A percentile compares a stretch with the other conserved stretches of the same genome.
Evolutionary conservation across 495 filamentous ascomycete species (phyloP).

Genomic region (Penicillium lividum): DNA sequence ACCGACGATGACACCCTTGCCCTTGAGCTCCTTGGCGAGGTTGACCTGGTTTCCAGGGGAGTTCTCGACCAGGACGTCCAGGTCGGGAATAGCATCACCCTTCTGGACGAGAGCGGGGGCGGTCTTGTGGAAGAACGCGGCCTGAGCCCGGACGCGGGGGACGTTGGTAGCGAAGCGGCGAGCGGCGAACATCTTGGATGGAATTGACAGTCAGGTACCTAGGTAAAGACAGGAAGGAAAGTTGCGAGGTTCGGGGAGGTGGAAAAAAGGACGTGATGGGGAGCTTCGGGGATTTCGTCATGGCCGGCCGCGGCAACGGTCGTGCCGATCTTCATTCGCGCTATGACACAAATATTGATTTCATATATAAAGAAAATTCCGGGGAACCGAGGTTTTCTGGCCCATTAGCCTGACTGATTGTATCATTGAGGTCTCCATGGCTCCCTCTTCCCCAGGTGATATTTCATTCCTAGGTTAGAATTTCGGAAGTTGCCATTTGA

Average conservation of each 20-base stretch:
- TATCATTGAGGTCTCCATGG: background rate
- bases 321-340: conserved; percentile 12
- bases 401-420: background rate
- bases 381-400: background rate
- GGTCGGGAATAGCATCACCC: conserved; percentile 64
- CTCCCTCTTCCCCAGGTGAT: too few relatives aligned
- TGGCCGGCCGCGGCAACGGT: conserved; percentile 3
- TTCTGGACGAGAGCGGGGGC: conserved; percentile 57
- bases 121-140: conserved; percentile 53
- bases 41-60: conserved; percentile 83
- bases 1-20: conserved; percentile 79
- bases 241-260: background rate
- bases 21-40: conserved; percentile 71
- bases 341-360: conserved; percentile 1
- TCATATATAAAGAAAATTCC: background rate
- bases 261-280: background rate
- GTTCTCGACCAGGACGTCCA: conserved; percentile 58
- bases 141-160: conserved; percentile 38
- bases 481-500: too few relatives aligned
- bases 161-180: conserved; percentile 40
- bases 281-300: conserved; percentile 18
- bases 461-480: too few relatives aligned
- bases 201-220: conserved; percentile 4
- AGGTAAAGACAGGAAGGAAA: background rate
- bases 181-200: conserved; percentile 42